Percentiles rank a stretch among this genome's conserved stretches.
Conservation (phyloP, 192 early-diverging fungal species). For the Coemansia nantahalensis region DNA sequence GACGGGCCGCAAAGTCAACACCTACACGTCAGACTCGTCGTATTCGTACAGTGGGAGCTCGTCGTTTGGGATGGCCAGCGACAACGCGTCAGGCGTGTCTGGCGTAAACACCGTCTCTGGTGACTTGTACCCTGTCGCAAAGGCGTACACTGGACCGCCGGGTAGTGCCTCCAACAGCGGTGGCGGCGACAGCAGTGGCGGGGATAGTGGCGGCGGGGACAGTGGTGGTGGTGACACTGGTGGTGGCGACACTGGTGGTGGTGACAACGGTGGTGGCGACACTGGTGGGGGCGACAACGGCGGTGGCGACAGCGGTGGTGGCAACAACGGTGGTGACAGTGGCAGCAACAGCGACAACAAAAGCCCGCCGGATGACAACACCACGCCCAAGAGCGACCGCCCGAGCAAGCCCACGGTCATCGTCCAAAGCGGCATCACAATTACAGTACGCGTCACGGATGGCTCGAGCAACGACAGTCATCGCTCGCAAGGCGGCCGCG, state of each 20-base stretch:
- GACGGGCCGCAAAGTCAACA: slow-evolving; percentile 20
- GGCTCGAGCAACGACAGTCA: no score
- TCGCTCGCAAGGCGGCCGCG: no score
- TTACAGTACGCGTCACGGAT: no score
- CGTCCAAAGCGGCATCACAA: not conserved
- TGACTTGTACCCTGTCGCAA: slow-evolving; percentile 29
- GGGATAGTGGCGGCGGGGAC: not conserved
- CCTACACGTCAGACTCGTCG: slow-evolving; percentile 16
- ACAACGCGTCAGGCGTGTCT: slow-evolving; percentile 11
- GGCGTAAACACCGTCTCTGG: slow-evolving; percentile 28
- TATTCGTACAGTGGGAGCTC: slow-evolving; percentile 13
- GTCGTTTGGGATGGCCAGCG: slow-evolving; percentile 21
- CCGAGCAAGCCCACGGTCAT: not conserved
- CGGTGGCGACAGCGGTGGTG: not conserved
- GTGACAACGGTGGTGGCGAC: not conserved
- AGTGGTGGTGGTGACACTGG: no score
- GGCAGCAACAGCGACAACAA: not conserved
- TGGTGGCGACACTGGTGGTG: not conserved
- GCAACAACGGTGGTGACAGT: slow-evolving; percentile 3
- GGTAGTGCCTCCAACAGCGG: not conserved
- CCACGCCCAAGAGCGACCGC: not conserved
- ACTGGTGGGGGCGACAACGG: not conserved
- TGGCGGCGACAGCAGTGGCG: not conserved
- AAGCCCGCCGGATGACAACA: no score
- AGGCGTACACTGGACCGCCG: slow-evolving; percentile 16